Evolutionary conservation across 2,329 filamentous ascomycete genomes (phyloP), one percentile per base, ranked within the genome.

Genomic region (Tolypocladium paradoxum): DNA sequence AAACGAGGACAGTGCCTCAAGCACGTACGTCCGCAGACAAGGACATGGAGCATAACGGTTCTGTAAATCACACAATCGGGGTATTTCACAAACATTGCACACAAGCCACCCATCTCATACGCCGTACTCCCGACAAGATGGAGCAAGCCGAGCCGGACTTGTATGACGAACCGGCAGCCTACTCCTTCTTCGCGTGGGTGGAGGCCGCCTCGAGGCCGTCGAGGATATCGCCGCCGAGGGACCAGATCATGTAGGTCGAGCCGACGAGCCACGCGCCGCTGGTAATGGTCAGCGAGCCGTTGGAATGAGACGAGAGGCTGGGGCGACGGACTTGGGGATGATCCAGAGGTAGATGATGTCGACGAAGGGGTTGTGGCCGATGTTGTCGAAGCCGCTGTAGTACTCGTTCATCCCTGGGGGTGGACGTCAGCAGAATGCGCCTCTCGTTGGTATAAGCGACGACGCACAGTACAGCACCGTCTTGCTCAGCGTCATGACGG

Each of bases 401-500:
- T 77, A 78, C 61, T 83, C 80, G 53, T 79, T 75, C 49, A 76
- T 66, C 77, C 76, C 78, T 82, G 38, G 20, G 14, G 29, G 45
- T 16, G 46, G 14, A n/a, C 4, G 47, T 40, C 45, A 47, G 34
- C 43, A 14, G 7, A 18, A 16, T 11, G 16, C 16, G 40, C 22
- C 38, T 27, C 14, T 31, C 22, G 8, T 11, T 8, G 49, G 51
- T 11, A 4, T 1, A 48, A 5, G 48, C 2, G 11, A 14, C 18
- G 3, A 72, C 78, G 64, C 57, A 80, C 79, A 81, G 62, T 83
- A 83, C 2, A 83, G 65, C 12, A 76, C 64, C n/a, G 80, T 83
- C 74, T 83, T 83, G 72, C 76, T 80, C 12, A 82, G 59, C 1
- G 80, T 83, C 80, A 82, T 82, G 51, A 82, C 73, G 1, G 76